phyloP scores from a whole-genome alignment of 805 yeast genomes.

The Candida dajiaensis region DNA sequence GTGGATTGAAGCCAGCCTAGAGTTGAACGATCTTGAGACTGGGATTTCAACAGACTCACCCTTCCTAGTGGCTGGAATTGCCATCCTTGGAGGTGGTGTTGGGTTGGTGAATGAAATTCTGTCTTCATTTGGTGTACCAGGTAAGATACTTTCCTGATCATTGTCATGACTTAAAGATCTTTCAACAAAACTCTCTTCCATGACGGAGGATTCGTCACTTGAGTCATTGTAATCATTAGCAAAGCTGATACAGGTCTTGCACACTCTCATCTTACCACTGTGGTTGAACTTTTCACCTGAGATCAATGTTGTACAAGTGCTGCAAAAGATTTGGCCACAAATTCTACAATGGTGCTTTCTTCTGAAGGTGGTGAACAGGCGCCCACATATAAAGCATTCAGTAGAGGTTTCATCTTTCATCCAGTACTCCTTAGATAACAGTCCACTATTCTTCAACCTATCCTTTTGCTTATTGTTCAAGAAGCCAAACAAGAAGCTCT shows the following conservation, averaged over 20 bases:
- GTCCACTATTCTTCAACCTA: constrained; percentile 15
- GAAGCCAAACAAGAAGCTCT: constrained; percentile 36
- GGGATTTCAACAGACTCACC: constrained; percentile 80
- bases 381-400: constrained; percentile 80
- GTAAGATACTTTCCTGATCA: constrained; percentile 13
- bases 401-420: constrained; percentile 90
- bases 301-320: constrained; percentile 69
- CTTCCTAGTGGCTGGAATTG: constrained; percentile 74
- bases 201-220: constrained; percentile 53
- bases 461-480: constrained; percentile 28
- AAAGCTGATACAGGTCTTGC: constrained; percentile 61
- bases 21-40: constrained; percentile 22
- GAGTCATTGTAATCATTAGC: constrained; percentile 66
- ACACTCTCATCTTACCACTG: constrained; percentile 68
- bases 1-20: constrained; percentile 20
- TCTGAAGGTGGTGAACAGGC: constrained; percentile 76
- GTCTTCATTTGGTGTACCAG: constrained; percentile 18
- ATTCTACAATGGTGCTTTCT: constrained; percentile 93
- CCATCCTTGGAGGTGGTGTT: constrained; percentile 63
- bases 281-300: constrained; percentile 59
- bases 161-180: constrained; percentile 13
- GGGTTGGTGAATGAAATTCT: constrained; percentile 31
- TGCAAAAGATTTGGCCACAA: constrained; percentile 94
- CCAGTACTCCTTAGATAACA: constrained; percentile 73
- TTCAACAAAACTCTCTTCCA: constrained; percentile 29